A percentile compares a stretch with the other conserved stretches of the same genome.
Conservation (phyloP, 1,284 basidiomycete genomes). For the Cerioporus squamosus region DNA sequence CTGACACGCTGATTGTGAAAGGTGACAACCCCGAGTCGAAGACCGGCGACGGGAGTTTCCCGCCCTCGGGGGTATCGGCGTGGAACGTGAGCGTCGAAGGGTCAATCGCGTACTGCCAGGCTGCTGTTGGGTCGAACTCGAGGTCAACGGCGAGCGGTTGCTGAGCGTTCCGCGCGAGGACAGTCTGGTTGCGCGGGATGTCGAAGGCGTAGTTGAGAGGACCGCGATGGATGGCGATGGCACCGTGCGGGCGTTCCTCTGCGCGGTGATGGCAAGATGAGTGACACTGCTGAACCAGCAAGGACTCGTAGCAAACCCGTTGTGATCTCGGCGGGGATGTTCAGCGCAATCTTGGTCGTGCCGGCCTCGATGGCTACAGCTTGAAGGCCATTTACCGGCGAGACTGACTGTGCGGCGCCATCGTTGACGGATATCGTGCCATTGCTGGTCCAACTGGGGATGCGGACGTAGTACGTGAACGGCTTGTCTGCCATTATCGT, state of each 20-base stretch:
- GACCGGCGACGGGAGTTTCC: slow-evolving; percentile 50
- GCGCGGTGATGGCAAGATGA: not conserved
- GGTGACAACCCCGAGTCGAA: slow-evolving; percentile 57
- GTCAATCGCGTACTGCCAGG: slow-evolving; percentile 62
- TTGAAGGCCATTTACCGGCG: slow-evolving; percentile 50
- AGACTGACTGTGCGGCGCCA: slow-evolving; percentile 39
- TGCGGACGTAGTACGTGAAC: slow-evolving; percentile 57
- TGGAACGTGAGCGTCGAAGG: slow-evolving; percentile 51
- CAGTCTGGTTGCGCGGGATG: slow-evolving; percentile 43
- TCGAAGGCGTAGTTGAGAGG: slow-evolving; percentile 60
- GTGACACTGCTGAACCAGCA: not conserved
- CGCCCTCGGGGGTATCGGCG: slow-evolving; percentile 38
- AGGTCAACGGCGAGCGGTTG: slow-evolving; percentile 53
- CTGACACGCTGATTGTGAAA: slow-evolving; percentile 49
- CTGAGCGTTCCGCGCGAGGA: slow-evolving; percentile 46
- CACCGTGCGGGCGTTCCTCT: slow-evolving; percentile 55
- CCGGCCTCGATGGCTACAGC: slow-evolving; percentile 45
- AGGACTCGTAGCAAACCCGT: slow-evolving; percentile 37
- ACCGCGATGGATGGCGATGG: slow-evolving; percentile 58
- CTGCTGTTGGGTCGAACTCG: slow-evolving; percentile 49
- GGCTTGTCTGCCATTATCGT: slow-evolving; percentile 50
- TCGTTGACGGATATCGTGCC: slow-evolving; percentile 49
- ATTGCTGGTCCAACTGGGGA: slow-evolving; percentile 54
- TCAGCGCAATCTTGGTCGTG: slow-evolving; percentile 48
- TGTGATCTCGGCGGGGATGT: slow-evolving; percentile 50